Evolutionary conservation across 1,284 basidiomycete species (phyloP), one percentile per base, ranked within the genome.

Genomic region (Naganishia cerealis): DNA sequence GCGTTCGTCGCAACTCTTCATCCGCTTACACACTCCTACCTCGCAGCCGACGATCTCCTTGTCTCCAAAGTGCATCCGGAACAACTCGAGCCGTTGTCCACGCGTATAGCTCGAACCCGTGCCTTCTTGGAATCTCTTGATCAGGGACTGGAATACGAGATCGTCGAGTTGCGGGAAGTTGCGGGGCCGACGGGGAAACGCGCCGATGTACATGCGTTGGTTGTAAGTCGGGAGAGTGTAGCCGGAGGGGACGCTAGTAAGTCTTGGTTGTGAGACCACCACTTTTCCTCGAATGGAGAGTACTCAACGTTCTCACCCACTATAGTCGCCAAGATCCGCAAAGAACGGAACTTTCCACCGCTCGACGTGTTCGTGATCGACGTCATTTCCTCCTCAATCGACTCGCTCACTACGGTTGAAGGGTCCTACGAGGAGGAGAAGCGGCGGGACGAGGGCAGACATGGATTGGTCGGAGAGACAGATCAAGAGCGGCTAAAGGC

Each of bases 121-220:
- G 74, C 79, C 0, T 95, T 95, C 77, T 82, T 94, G 46, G 76
- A 78, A 33, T 82, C 87, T 61, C 88, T 93, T 79, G 85, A 87
- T 67, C 87, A 88, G 0, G 82, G 81, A 15, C 79, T 92, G 59
- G 78, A 79, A 54, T 85, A 87, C 73, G 84, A 69, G 21, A 81
- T 91, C 55, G 88, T 89, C 8, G 84, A 88, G 15, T 87, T 95
- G 67, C 79, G 81, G 57, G 93, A 97, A 75, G 87, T 94, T 0
- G 92, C 87, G 73, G 94, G 94, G 0, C 94, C 94, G 4, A 95
- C 94, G 0, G 89, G 85, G 1, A 87, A 84, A 82, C 92, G 96
- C 74, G 84, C 88, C 1, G 85, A 93, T 73, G 87, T 96, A 21
- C 89, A 94, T 72, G 92, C 87, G 3, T 81, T 97, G 13, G 88